A percentile compares a stretch with the other conserved stretches of the same genome.
phyloP scores from a whole-genome alignment of 441 rosid species.

The Daphne laureola region DNA sequence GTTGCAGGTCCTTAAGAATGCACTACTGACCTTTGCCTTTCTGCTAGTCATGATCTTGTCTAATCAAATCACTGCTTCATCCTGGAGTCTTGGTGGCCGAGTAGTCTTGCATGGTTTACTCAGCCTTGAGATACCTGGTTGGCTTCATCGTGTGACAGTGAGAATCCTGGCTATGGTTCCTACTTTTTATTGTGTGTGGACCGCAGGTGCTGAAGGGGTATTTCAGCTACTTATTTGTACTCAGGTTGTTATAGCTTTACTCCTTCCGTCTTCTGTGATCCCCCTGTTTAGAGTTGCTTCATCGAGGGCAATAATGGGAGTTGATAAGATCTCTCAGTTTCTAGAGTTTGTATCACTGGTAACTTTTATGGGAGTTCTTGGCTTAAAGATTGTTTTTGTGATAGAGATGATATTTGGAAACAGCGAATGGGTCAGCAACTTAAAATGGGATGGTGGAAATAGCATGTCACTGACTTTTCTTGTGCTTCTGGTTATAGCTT shows the following conservation, averaged over 20 bases:
- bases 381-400: constrained; percentile 70
- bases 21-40: constrained; percentile 49
- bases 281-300: constrained; percentile 90
- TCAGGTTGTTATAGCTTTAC: constrained; percentile 78
- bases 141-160: constrained; percentile 85
- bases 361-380: constrained; percentile 66
- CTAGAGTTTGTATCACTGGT: constrained; percentile 61
- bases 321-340: constrained; percentile 62
- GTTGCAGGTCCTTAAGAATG: constrained; percentile 62
- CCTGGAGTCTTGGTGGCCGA: constrained; percentile 82
- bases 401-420: constrained; percentile 84
- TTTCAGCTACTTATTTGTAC: constrained; percentile 79
- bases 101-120: constrained; percentile 67
- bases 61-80: constrained; percentile 64
- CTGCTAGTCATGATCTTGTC: constrained; percentile 57
- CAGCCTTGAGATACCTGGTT: constrained; percentile 68
- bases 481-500: constrained; percentile 57
- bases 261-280: constrained; percentile 87
- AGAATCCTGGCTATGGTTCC: constrained; percentile 79
- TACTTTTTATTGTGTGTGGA: constrained; percentile 80
- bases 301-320: constrained; percentile 86
- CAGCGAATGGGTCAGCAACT: constrained; percentile 86
- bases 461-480: constrained; percentile 46
- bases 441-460: constrained; percentile 67
- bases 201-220: constrained; percentile 86